These are phyloP conservation scores for Raffaelea arxii DNA, from an alignment of 2,329 filamentous ascomycete genomes.

Conservation along the genomic window DNA sequence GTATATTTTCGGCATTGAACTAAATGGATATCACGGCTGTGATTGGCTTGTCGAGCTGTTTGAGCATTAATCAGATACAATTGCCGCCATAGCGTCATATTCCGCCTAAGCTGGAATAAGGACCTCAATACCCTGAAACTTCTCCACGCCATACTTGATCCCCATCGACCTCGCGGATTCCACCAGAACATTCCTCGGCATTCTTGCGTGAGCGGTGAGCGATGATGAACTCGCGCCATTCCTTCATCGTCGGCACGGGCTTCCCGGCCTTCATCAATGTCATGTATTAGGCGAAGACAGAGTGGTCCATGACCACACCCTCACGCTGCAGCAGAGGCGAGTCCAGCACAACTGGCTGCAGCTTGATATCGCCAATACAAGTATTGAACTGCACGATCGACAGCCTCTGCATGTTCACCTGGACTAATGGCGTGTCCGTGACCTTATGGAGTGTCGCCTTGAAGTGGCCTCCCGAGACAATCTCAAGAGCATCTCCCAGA, in stretches of 20 bases:
- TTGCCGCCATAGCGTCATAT: not conserved
- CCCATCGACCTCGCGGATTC: not conserved
- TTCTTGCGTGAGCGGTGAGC: not conserved
- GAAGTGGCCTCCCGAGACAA: constrained; percentile 35
- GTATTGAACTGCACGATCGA: constrained; percentile 35
- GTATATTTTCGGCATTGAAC: not conserved
- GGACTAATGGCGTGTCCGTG: constrained; percentile 29
- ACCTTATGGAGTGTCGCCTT: constrained; percentile 35
- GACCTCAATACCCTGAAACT: not conserved
- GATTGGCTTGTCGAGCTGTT: not conserved
- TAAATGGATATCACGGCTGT: too few relatives aligned
- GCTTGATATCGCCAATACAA: constrained; percentile 31
- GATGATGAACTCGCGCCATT: constrained; percentile 34
- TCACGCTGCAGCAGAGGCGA: constrained; percentile 23
- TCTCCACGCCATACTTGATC: not conserved
- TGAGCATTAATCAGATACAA: not conserved
- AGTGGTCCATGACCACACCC: constrained; percentile 32
- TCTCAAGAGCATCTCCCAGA: constrained; percentile 33
- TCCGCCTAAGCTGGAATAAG: not conserved
- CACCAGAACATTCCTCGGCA: not conserved
- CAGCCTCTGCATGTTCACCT: constrained; percentile 27
- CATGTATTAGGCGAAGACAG: constrained; percentile 36
- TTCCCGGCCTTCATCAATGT: constrained; percentile 27
- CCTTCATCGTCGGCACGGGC: constrained; percentile 28
- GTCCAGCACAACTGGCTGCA: constrained; percentile 27